Evolutionary conservation across 164 flowering plant genomes (phyloP).

Genomic region (Annona squamosa): DNA sequence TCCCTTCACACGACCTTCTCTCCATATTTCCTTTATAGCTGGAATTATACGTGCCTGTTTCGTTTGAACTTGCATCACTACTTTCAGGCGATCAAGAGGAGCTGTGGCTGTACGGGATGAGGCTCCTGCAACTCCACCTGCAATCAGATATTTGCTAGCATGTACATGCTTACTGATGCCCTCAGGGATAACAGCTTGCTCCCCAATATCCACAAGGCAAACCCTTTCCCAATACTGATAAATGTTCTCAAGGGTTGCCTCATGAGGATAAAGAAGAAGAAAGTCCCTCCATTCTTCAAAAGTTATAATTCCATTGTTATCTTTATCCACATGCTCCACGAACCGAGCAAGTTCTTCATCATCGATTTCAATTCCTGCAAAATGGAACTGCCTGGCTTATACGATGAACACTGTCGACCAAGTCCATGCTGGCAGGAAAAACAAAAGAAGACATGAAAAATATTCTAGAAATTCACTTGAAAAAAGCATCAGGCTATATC

Average conservation of each 20-base stretch:
- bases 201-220: slow-evolving; percentile 95
- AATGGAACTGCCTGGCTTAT: slow-evolving; percentile 47
- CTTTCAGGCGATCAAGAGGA: slow-evolving; percentile 93
- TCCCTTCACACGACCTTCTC: slow-evolving; percentile 60
- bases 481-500: no score
- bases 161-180: slow-evolving; percentile 82
- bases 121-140: slow-evolving; percentile 97
- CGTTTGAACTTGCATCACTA: slow-evolving; percentile 84
- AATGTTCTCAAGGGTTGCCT: slow-evolving; percentile 85
- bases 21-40: slow-evolving; percentile 63
- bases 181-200: slow-evolving; percentile 84
- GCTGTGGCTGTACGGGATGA: slow-evolving; percentile 97
- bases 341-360: slow-evolving; percentile 90
- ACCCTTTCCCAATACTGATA: slow-evolving; percentile 92
- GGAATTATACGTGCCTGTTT: slow-evolving; percentile 44
- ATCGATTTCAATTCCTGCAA: slow-evolving; percentile 84
- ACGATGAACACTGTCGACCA: slow-evolving; percentile 28
- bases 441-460: not conserved
- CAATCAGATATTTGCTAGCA: slow-evolving; percentile 73
- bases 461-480: not conserved
- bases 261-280: slow-evolving; percentile 95
- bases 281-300: slow-evolving; percentile 99
- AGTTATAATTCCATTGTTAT: slow-evolving; percentile 89
- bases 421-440: not conserved
- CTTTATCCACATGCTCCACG: slow-evolving; percentile 95